Conservation (phyloP, 2,329 filamentous ascomycete genomes). For the Alternaria hordeiaustralica region DNA sequence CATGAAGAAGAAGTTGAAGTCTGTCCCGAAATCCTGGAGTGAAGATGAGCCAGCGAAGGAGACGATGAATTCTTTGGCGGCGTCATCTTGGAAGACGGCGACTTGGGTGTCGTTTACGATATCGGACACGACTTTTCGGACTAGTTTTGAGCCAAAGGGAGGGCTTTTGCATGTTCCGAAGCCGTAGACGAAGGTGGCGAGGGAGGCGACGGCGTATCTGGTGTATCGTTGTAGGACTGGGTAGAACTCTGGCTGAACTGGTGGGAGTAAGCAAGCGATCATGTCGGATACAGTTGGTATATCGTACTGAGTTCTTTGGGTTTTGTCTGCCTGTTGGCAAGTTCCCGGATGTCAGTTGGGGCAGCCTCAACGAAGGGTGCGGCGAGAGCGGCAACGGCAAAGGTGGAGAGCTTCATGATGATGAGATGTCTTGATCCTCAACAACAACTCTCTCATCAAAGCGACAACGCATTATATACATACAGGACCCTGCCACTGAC, state of each 20-base stretch:
- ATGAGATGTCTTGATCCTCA: not conserved
- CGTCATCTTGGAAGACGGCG: constrained; percentile 19
- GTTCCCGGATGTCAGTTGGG: not conserved
- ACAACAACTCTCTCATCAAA: not conserved
- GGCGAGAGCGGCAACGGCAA: constrained; percentile 14
- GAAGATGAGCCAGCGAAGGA: constrained; percentile 21
- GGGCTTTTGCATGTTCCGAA: constrained; percentile 16
- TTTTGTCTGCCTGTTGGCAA: constrained; percentile 2
- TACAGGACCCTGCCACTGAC: not conserved
- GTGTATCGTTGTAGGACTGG: constrained; percentile 20
- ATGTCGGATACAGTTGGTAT: too few species aligned
- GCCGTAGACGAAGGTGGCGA: constrained; percentile 21
- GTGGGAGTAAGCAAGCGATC: not conserved
- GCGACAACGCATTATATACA: not conserved
- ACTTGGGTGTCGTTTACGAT: constrained; percentile 17
- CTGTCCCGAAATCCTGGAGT: constrained; percentile 17
- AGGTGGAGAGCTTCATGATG: constrained; percentile 14
- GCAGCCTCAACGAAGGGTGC: constrained; percentile 9
- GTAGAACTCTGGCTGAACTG: constrained; percentile 15
- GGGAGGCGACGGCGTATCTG: constrained; percentile 20
- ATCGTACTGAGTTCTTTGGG: constrained; percentile 7
- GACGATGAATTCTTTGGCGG: constrained; percentile 15
- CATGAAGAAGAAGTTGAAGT: constrained; percentile 16
- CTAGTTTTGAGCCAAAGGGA: constrained; percentile 17
- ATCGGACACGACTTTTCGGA: constrained; percentile 12